A percentile compares a stretch with the other conserved stretches of the same genome.
phyloP scores from a whole-genome alignment of 441 rosid genomes.

The Erodium trifolium region DNA sequence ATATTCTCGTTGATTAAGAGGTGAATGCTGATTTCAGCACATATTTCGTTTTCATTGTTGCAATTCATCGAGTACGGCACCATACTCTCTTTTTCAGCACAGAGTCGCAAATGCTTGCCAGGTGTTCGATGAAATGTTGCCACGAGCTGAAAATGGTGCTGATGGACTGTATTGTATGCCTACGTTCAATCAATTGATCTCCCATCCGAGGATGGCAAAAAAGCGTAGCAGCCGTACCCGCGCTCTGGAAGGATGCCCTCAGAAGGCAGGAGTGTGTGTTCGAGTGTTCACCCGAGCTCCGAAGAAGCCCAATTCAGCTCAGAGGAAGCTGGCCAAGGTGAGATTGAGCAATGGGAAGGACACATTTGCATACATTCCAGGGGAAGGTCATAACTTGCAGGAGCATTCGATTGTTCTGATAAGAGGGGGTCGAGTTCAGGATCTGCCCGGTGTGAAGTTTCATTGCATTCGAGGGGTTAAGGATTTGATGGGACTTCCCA shows the following conservation, averaged over 20 bases:
- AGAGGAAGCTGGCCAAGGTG: slow-evolving; percentile 3
- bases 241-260: not conserved
- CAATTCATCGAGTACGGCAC: not conserved
- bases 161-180: not conserved
- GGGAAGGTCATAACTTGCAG: slow-evolving; percentile 6
- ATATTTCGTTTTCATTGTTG: not conserved
- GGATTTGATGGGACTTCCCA: slow-evolving; percentile 5
- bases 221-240: not conserved
- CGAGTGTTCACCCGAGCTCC: not conserved
- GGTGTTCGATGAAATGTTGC: not conserved
- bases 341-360: slow-evolving; percentile 5
- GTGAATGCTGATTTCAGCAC: not conserved
- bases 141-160: not conserved
- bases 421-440: not conserved
- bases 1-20: not conserved
- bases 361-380: not conserved
- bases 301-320: slow-evolving; percentile 5
- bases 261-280: not conserved
- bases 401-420: not conserved
- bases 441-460: slow-evolving; percentile 3
- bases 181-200: not conserved
- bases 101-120: not conserved
- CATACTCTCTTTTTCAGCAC: too few species aligned
- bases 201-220: not conserved
- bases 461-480: slow-evolving; percentile 8